Conservation (phyloP, 345 rosid genomes). For the Cardamine occulta region DNA sequence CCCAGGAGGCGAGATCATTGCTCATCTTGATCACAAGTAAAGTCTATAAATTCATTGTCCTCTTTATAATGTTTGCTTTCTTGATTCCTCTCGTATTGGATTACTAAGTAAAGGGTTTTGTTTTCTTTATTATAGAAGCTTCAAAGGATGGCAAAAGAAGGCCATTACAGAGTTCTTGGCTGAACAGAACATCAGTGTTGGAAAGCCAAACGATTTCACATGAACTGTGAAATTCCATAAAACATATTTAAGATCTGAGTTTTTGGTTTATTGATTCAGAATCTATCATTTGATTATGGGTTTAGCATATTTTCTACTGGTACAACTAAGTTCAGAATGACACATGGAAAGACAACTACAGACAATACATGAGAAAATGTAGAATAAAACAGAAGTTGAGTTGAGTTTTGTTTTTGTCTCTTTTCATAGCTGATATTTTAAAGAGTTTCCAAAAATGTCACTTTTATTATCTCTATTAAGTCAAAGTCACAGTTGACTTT, state of each 20-base stretch:
- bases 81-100: not conserved
- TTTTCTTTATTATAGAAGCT: slow-evolving; percentile 61
- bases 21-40: slow-evolving; percentile 96
- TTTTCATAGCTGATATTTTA: not conserved
- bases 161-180: slow-evolving; percentile 65
- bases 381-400: slow-evolving; percentile 19
- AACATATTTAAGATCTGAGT: slow-evolving; percentile 9
- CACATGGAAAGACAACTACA: not conserved
- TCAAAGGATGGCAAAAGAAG: slow-evolving; percentile 89
- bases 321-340: slow-evolving; percentile 2
- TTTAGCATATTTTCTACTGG: slow-evolving; percentile 6
- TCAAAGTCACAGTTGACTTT: slow-evolving; percentile 16
- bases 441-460: not conserved
- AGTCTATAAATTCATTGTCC: slow-evolving; percentile 29
- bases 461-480: slow-evolving; percentile 7
- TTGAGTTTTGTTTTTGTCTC: slow-evolving; percentile 29
- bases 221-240: slow-evolving; percentile 17
- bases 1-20: slow-evolving; percentile 83
- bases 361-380: slow-evolving; percentile 8
- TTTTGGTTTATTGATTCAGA: slow-evolving; percentile 5
- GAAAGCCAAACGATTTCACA: slow-evolving; percentile 66
- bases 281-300: not conserved
- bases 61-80: not conserved
- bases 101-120: not conserved
- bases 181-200: slow-evolving; percentile 64